A percentile compares a stretch with the other conserved stretches of the same genome.
Evolutionary conservation across 2,329 filamentous ascomycete species (phyloP).

Genomic region (Diaporthe citriasiana): DNA sequence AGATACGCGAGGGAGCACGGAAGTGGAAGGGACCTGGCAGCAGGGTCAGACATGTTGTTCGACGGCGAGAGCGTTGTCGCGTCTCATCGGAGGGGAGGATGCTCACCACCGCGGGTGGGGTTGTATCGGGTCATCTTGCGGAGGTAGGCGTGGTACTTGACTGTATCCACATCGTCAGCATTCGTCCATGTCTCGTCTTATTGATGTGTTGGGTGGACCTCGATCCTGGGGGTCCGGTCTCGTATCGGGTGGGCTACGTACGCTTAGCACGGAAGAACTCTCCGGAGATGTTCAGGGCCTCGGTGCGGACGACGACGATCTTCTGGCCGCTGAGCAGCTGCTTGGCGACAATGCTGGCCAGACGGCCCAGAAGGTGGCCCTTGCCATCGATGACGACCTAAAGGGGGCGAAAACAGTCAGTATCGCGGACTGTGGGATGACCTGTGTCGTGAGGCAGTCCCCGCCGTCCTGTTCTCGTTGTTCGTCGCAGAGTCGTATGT

Average conservation of each 20-base stretch:
- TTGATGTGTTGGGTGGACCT: neutral
- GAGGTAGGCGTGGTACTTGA: constrained; percentile 99
- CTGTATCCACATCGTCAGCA: constrained; percentile 74
- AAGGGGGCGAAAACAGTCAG: constrained; percentile 42
- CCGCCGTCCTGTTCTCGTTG: constrained; percentile 19
- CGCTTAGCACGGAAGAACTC: constrained; percentile 99
- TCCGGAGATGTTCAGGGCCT: constrained; percentile 99
- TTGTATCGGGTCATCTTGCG: constrained; percentile 99
- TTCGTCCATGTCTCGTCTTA: constrained; percentile 12
- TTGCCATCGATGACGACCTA: constrained; percentile 99
- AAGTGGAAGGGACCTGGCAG: constrained; percentile 96
- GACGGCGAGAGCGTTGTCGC: constrained; percentile 43
- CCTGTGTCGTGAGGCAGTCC: constrained; percentile 14
- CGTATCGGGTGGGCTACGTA: constrained; percentile 73
- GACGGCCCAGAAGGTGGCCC: constrained; percentile 99
- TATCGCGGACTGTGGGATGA: constrained; percentile 8
- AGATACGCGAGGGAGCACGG: constrained; percentile 98
- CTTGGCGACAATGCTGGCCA: constrained; percentile 98
- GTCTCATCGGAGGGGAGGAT: constrained; percentile 41
- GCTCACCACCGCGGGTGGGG: constrained; percentile 95
- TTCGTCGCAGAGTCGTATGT: constrained; percentile 19
- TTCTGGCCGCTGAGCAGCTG: constrained; percentile 99
- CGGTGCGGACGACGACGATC: constrained; percentile 98
- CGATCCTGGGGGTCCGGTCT: neutral
- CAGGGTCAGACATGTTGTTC: constrained; percentile 63